Conservation (phyloP, 805 yeast genomes). For the Saturnispora ahearnii region DNA sequence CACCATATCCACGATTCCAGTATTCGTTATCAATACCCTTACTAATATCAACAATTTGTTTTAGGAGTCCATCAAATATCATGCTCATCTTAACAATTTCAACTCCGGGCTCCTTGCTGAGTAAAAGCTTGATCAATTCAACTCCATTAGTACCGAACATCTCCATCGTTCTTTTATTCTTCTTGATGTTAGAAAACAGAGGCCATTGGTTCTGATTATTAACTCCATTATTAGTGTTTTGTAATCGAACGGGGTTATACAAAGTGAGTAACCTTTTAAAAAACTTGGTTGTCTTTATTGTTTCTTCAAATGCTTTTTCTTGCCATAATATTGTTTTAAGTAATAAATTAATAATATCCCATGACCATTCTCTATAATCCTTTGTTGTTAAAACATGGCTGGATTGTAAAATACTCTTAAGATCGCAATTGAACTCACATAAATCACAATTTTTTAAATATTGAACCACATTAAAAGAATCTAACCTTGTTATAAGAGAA, state of each 20-base stretch:
- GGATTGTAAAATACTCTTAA: slow-evolving; percentile 55
- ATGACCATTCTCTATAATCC: slow-evolving; percentile 78
- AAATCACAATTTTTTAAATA: not conserved
- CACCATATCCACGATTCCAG: not conserved
- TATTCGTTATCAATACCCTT: not conserved
- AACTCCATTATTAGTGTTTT: slow-evolving; percentile 53
- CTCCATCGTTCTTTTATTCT: slow-evolving; percentile 37
- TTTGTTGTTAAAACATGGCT: slow-evolving; percentile 72
- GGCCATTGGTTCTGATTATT: slow-evolving; percentile 11
- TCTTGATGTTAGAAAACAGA: slow-evolving; percentile 25
- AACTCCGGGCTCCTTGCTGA: slow-evolving; percentile 26
- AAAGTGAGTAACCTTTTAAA: slow-evolving; percentile 77
- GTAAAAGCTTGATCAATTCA: slow-evolving; percentile 56
- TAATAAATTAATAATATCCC: slow-evolving; percentile 65
- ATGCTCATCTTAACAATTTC: slow-evolving; percentile 51
- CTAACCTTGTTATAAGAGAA: not conserved
- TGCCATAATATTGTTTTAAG: slow-evolving; percentile 76
- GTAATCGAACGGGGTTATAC: slow-evolving; percentile 51
- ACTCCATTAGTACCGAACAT: slow-evolving; percentile 67
- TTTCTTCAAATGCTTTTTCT: slow-evolving; percentile 67
- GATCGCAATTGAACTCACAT: slow-evolving; percentile 48
- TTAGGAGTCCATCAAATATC: slow-evolving; percentile 60
- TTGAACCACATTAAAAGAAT: not conserved
- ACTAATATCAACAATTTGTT: slow-evolving; percentile 3
- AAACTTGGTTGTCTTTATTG: slow-evolving; percentile 71